Evolutionary conservation across 2,329 filamentous ascomycete species (phyloP).

Genomic region (Aotearoamyces nothofagi): DNA sequence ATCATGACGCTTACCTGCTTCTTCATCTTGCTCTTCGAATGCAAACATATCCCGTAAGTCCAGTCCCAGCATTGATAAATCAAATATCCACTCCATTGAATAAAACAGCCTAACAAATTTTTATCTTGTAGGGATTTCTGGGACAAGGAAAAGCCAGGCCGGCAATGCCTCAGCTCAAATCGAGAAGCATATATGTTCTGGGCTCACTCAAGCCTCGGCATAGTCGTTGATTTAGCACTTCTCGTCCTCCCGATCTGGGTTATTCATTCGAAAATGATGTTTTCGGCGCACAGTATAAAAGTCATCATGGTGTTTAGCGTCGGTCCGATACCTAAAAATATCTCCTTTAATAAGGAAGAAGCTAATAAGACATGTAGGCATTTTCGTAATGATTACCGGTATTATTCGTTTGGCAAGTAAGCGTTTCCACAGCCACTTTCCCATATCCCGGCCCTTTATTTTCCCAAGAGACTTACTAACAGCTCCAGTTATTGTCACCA

Average conservation of each 20-base stretch:
- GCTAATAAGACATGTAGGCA: no score
- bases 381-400: constrained; percentile 22
- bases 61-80: neutral
- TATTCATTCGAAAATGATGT: constrained; percentile 22
- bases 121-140: constrained; percentile 6
- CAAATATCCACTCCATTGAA: no score
- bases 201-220: constrained; percentile 17
- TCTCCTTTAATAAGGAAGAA: no score
- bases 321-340: no score
- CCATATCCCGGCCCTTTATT: neutral
- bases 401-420: constrained; percentile 20
- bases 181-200: constrained; percentile 20
- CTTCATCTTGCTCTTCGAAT: constrained; percentile 7
- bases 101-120: no score
- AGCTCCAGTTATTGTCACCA: constrained; percentile 15
- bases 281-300: constrained; percentile 18
- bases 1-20: constrained; percentile 5
- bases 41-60: constrained; percentile 5
- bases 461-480: no score
- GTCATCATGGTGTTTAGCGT: constrained; percentile 22
- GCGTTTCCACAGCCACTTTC: neutral
- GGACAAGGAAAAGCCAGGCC: constrained; percentile 6
- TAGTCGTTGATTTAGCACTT: constrained; percentile 21
- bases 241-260: constrained; percentile 23
- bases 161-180: constrained; percentile 13